A percentile compares a stretch with the other conserved stretches of the same genome.
These are phyloP conservation scores for Eimeria falciformis DNA, from an alignment of 169 alveolate genomes.

Conservation along the genomic window DNA sequence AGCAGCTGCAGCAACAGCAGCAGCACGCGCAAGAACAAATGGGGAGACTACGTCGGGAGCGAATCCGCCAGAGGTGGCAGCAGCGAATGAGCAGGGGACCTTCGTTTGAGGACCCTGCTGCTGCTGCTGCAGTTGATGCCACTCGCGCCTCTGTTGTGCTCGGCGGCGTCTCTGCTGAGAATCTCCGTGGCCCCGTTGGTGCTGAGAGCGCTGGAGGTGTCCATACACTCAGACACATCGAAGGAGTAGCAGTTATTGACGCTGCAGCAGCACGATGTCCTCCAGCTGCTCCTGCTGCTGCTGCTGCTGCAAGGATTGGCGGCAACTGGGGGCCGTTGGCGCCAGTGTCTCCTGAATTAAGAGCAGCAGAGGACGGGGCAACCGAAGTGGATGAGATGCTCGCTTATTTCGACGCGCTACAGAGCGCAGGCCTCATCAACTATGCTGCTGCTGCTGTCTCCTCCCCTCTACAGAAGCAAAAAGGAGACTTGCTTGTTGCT, in stretches of 20 bases:
- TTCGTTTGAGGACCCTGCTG: conserved; percentile 4
- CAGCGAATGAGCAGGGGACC: conserved; percentile 20
- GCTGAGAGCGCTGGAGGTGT: not conserved
- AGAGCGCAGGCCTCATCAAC: not conserved
- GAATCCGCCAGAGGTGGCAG: conserved; percentile 43
- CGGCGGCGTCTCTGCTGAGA: not conserved
- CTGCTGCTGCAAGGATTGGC: not conserved
- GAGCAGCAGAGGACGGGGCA: not conserved
- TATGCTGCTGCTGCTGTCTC: not conserved
- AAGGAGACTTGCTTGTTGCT: conserved; percentile 38
- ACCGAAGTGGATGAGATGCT: conserved; percentile 55
- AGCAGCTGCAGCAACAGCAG: conserved; percentile 38
- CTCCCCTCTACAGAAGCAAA: not conserved
- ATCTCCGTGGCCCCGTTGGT: not conserved
- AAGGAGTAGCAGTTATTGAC: not conserved
- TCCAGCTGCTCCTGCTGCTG: not conserved
- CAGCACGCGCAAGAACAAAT: conserved; percentile 9
- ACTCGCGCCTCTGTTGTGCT: not conserved
- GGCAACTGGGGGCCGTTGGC: not conserved
- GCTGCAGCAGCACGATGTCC: not conserved
- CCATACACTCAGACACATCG: too few relatives aligned
- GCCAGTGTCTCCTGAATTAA: not conserved
- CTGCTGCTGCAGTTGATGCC: conserved; percentile 11
- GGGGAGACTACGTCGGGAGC: conserved; percentile 26
- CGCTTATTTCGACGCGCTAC: conserved; percentile 39